These are phyloP conservation scores for Mycosphaerella arachidis DNA, from an alignment of 2,329 filamentous ascomycete species.

Conservation along the genomic window DNA sequence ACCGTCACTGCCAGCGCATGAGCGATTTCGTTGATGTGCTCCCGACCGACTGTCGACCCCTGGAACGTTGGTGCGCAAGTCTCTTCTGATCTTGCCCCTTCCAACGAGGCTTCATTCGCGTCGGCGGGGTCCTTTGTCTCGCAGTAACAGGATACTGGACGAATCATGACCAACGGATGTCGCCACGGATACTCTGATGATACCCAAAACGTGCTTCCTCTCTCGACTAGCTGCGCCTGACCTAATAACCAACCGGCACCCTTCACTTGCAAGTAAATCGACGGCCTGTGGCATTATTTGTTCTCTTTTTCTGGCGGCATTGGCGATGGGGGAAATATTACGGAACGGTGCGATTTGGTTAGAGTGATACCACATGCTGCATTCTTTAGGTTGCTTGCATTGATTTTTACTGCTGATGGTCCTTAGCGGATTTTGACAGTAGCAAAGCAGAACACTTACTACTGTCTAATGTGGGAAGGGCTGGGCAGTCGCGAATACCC, in stretches of 20 bases:
- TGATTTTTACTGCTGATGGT: conserved; percentile 6
- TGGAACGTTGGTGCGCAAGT: not conserved
- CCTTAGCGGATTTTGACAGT: not conserved
- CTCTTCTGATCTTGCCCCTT: not conserved
- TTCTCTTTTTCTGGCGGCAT: conserved; percentile 8
- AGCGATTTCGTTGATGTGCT: conserved; percentile 2
- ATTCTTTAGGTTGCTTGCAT: conserved; percentile 10
- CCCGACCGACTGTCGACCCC: conserved; percentile 1
- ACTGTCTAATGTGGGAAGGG: not conserved
- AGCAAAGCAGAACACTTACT: not conserved
- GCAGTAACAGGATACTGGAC: not conserved
- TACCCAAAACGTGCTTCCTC: not conserved
- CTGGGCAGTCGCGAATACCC: conserved; percentile 10
- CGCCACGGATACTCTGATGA: not conserved
- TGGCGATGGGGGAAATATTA: not conserved
- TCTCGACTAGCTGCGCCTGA: not conserved
- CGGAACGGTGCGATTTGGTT: conserved; percentile 6
- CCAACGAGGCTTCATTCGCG: not conserved
- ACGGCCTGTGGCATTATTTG: conserved; percentile 6
- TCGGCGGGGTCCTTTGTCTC: not conserved
- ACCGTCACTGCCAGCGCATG: conserved; percentile 34
- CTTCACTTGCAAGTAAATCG: conserved; percentile 10
- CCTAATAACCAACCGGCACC: conserved; percentile 22
- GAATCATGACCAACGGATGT: not conserved
- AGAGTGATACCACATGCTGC: conserved; percentile 16